Evolutionary conservation across 768 basidiomycete species (phyloP).

Genomic region (Sutorius australiensis): DNA sequence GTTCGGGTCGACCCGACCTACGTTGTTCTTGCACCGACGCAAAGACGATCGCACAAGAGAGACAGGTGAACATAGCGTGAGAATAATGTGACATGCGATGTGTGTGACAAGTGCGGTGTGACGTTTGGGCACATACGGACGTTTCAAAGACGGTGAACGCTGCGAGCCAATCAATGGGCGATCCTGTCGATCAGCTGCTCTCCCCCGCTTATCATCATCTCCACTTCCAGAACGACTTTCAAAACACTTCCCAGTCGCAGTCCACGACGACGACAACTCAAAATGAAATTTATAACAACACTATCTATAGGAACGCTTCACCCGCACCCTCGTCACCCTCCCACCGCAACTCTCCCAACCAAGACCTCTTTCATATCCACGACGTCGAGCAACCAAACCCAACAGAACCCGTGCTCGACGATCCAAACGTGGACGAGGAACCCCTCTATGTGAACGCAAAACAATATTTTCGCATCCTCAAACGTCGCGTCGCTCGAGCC

Average conservation of each 20-base stretch:
- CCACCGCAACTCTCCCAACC: slow-evolving; percentile 26
- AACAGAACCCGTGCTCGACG: slow-evolving; percentile 33
- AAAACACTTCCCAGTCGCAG: slow-evolving; percentile 21
- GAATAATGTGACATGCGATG: slow-evolving; percentile 5
- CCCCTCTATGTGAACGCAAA: slow-evolving; percentile 99
- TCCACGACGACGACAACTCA: slow-evolving; percentile 19
- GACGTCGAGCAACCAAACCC: slow-evolving; percentile 12
- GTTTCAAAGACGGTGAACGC: slow-evolving; percentile 28
- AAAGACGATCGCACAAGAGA: slow-evolving; percentile 90
- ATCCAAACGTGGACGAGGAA: slow-evolving; percentile 76
- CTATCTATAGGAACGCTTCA: slow-evolving; percentile 30
- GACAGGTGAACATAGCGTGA: slow-evolving; percentile 56
- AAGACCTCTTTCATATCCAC: slow-evolving; percentile 32
- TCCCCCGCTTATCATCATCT: slow-evolving; percentile 51
- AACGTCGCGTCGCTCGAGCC: slow-evolving; percentile 86
- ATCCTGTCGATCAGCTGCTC: slow-evolving; percentile 62
- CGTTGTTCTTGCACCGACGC: slow-evolving; percentile 78
- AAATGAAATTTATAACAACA: slow-evolving; percentile 19
- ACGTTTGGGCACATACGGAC: slow-evolving; percentile 3
- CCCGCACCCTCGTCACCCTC: slow-evolving; percentile 30
- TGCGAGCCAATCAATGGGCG: slow-evolving; percentile 50
- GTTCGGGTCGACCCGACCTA: slow-evolving; percentile 32
- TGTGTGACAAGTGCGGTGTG: not conserved
- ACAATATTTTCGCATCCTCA: slow-evolving; percentile 98
- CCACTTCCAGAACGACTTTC: slow-evolving; percentile 31